phyloP scores from a whole-genome alignment of 768 basidiomycete genomes.

The Mrakia hoshinonis region DNA sequence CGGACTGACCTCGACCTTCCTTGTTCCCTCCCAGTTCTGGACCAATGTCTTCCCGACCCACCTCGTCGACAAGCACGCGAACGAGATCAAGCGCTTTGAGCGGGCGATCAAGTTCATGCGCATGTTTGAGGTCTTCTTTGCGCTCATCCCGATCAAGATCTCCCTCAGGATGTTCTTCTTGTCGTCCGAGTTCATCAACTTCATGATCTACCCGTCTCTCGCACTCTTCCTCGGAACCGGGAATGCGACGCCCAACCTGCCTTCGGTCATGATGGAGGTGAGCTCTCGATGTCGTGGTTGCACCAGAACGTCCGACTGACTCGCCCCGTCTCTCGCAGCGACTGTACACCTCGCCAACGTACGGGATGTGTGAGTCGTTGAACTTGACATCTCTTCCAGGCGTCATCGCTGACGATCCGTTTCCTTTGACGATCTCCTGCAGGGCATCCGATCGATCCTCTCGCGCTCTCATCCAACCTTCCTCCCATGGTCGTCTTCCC shows the following conservation, averaged over 20 bases:
- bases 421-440: neutral
- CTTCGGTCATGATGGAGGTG: slow-evolving; percentile 43
- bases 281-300: neutral
- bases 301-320: too few relatives aligned
- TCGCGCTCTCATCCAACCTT: slow-evolving; percentile 44
- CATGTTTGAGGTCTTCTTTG: slow-evolving; percentile 42
- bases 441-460: slow-evolving; percentile 42
- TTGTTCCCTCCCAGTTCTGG: slow-evolving; percentile 41
- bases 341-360: slow-evolving; percentile 44
- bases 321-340: slow-evolving; percentile 24
- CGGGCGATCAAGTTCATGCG: slow-evolving; percentile 41
- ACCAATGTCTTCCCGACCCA: slow-evolving; percentile 46
- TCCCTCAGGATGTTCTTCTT: slow-evolving; percentile 44
- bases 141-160: slow-evolving; percentile 44
- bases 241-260: slow-evolving; percentile 44
- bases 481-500: slow-evolving; percentile 50
- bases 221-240: slow-evolving; percentile 40
- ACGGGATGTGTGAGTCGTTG: slow-evolving; percentile 41
- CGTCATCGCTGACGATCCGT: too few relatives aligned
- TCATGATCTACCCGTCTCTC: slow-evolving; percentile 30
- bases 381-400: neutral
- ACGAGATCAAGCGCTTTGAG: slow-evolving; percentile 44
- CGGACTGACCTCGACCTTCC: neutral
- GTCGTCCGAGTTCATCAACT: slow-evolving; percentile 39
- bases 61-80: slow-evolving; percentile 41